Conservation (phyloP, 2,329 filamentous ascomycete genomes). For the Immersiporthe knoxdaviesiana region DNA sequence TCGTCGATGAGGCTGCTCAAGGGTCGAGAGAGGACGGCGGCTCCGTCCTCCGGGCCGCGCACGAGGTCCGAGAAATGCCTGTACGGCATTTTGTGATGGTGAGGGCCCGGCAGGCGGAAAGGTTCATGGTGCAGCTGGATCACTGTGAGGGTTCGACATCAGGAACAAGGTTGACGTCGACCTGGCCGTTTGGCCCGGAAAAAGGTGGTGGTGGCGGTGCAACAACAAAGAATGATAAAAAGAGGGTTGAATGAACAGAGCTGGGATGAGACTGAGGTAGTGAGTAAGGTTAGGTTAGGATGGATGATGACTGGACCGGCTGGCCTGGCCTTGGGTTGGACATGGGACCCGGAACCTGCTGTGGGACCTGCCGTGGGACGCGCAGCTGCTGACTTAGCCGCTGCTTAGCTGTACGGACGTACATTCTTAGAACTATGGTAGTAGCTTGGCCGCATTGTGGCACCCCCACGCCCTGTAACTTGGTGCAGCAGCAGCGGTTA, state of each 20-base stretch:
- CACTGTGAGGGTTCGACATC: background rate
- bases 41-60: conserved; percentile 16
- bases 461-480: no score
- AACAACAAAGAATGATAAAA: background rate
- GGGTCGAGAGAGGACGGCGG: conserved; percentile 51
- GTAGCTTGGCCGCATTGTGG: no score
- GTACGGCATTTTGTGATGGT: conserved; percentile 13
- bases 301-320: background rate
- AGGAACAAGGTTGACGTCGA: background rate
- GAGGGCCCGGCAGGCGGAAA: conserved; percentile 4
- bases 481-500: no score
- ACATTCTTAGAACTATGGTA: no score
- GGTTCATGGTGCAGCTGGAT: conserved; percentile 9
- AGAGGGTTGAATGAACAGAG: background rate
- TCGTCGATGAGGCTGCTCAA: conserved; percentile 57
- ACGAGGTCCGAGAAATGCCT: conserved; percentile 15
- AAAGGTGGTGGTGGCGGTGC: background rate
- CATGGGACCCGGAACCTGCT: background rate
- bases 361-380: background rate
- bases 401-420: conserved; percentile 8
- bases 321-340: no score
- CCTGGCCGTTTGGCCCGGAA: background rate
- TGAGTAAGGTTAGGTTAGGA: background rate
- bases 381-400: background rate
- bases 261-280: background rate